Percentiles rank a stretch among this genome's conserved stretches.
These are phyloP conservation scores for Pulveroboletus sp. DNA, from an alignment of 768 basidiomycete genomes.

Conservation along the genomic window DNA sequence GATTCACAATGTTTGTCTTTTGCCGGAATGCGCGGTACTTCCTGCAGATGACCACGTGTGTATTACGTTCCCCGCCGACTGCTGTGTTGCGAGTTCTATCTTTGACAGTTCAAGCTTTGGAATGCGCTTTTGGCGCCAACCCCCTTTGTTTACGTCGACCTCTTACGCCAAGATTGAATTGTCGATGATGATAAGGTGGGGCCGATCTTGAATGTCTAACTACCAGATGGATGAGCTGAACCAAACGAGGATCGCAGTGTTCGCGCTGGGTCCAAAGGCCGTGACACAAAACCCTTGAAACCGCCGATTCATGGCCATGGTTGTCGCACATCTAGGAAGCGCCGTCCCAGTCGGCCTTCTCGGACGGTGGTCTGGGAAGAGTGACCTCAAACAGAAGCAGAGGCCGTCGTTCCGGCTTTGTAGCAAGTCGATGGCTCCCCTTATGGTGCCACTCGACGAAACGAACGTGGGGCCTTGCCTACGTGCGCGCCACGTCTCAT, in stretches of 20 bases:
- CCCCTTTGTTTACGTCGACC: too few species aligned
- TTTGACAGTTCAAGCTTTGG: too few species aligned
- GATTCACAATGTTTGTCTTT: background rate
- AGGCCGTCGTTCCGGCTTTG: slow-evolving; percentile 10
- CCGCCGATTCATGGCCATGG: too few species aligned
- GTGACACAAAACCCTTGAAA: slow-evolving; percentile 1
- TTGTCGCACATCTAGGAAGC: background rate
- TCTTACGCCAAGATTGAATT: too few species aligned
- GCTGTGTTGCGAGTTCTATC: too few species aligned
- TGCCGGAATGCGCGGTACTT: background rate
- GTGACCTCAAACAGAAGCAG: background rate
- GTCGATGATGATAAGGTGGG: too few species aligned
- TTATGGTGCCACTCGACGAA: background rate
- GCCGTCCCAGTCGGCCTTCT: slow-evolving; percentile 4
- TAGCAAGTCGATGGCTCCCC: slow-evolving; percentile 1
- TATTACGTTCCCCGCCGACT: background rate
- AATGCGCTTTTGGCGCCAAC: too few species aligned
- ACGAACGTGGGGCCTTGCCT: background rate
- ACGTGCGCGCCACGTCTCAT: too few species aligned
- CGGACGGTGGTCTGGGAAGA: background rate
- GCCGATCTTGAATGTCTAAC: too few species aligned
- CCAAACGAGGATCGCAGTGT: background rate
- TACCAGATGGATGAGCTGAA: background rate
- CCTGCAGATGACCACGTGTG: slow-evolving; percentile 1
- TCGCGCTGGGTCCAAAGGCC: slow-evolving; percentile 3